Evolutionary conservation across 1,284 basidiomycete genomes (phyloP), one percentile per base, ranked within the genome.

Genomic region (Bondarzewia mesenterica): DNA sequence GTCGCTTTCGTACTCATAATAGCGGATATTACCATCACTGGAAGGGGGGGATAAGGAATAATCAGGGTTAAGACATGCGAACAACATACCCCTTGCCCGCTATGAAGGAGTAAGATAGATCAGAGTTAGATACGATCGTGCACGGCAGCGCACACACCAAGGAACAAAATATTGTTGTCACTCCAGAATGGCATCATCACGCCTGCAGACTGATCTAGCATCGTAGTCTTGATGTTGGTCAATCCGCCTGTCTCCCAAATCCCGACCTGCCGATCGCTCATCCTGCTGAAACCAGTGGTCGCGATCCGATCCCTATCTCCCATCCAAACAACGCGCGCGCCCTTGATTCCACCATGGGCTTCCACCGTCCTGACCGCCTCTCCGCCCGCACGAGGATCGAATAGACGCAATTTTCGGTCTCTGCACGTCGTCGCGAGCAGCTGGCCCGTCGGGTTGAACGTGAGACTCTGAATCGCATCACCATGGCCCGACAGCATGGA

Each of bases 171-270:
- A 53, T 90, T 86, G 68, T 95, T 96, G 57, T 97, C 93, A 42
- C 81, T 84, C 83, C 91, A 99, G 81, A 95, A 97, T 1, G 95
- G 95, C 92, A 98, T 97, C 46, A 96, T 68, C 36, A 97, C 91
- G 44, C 95, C 94, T 21, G 91, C 82, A 48, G 85, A 88, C 64
- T 93, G 90, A 67, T 96, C 93, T 53, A 95, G 73, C 20, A 74
- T 77, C 48, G 81, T 71, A 50, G 80, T 90, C 70, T 92, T 92
- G 56, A 93, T 58, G 62, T 80, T 89, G 42, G 63, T 71, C 50
- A 95, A 65, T 18, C 79, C 74, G 3, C 80, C 77, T 1, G 86
- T 80, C 60, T 95, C 91, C 92, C 92, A 95, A 38, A 98, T 69
- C 51, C 76, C 78, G 50, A 94, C 75, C 67, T 98, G 93, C 8